phyloP scores from a whole-genome alignment of 208 protist genomes.

The Trypanosoma theileri region DNA sequence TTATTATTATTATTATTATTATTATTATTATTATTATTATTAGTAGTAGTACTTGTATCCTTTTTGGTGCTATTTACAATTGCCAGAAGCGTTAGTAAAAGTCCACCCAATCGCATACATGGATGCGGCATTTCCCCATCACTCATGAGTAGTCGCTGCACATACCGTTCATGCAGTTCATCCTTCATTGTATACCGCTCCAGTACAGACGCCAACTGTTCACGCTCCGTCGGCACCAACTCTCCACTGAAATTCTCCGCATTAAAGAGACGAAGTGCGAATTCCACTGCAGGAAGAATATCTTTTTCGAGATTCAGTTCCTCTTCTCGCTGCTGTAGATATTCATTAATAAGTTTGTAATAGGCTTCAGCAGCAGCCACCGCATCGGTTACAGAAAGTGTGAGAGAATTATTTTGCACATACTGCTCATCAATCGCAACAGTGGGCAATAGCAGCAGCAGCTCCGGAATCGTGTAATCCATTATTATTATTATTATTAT shows the following conservation, averaged over 20 bases:
- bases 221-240: conserved; percentile 55
- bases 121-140: conserved; percentile 85
- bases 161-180: conserved; percentile 47
- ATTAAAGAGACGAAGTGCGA: conserved; percentile 82
- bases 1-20: neutral
- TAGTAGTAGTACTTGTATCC: no score
- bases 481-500: conserved; percentile 15
- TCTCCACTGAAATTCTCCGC: conserved; percentile 87
- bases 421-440: conserved; percentile 40
- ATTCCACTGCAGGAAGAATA: conserved; percentile 64
- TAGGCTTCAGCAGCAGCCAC: conserved; percentile 37
- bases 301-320: conserved; percentile 30
- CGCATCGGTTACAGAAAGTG: conserved; percentile 52
- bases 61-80: conserved; percentile 33
- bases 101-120: conserved; percentile 54
- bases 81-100: conserved; percentile 66
- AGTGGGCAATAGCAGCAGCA: conserved; percentile 62
- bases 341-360: conserved; percentile 41
- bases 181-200: conserved; percentile 36
- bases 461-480: conserved; percentile 29
- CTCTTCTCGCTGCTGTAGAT: conserved; percentile 28
- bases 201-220: conserved; percentile 37
- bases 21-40: neutral
- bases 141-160: conserved; percentile 77
- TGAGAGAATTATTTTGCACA: conserved; percentile 37